Base-by-base conservation (phyloP, 192 early-diverging fungal species). In the Coemansia sp. region DNA sequence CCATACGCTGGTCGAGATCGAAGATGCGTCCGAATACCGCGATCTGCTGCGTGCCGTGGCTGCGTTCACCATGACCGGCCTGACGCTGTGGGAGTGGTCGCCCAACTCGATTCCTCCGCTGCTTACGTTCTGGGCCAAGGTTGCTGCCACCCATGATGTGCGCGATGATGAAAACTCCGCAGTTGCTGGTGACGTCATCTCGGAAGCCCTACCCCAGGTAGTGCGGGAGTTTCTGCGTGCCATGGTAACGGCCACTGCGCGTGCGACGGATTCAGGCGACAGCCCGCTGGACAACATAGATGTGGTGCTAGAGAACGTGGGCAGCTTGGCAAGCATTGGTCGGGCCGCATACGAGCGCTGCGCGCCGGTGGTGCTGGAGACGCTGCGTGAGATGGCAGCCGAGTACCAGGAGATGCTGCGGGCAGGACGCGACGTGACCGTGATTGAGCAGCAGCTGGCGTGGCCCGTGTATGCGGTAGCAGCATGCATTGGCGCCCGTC, bases 71-170 rank as follows among this genome's bases (percentile, higher is more conserved):
- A 53, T 58, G 54, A 64, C 70, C 1, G 72, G 77, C 1, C 58
- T 81, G 61, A 55, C 59, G 19, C 53, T 73, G 43, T 67, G 52
- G 69, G 76, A 86, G 81, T 88, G 83, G 78, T 81, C 87, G 40
- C 81, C 90, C 31, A 86, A 91, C 64, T 87, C 84, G 64, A 68
- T 90, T 0, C 72, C 80, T 30, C 91, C 91, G 53, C 58, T 94
- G 30, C 68, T 94, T 54, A 84, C 81, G 9, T 95, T 95, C 62
- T 95, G 93, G 93, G 86, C 88, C 19, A 92, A 90, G 67, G 88
- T 93, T 48, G 82, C 79, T 8, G 64, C 70, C 33, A 69, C 80
- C n/a, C 79, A 72, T 53, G 78, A 77, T 40, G 33, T 65, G 48
- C 63, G 70, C 30, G 68, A 80, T 52, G 57, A 51, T 52, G 11